phyloP scores from a whole-genome alignment of 2,329 filamentous ascomycete species.

The Macroventuria anomochaeta region DNA sequence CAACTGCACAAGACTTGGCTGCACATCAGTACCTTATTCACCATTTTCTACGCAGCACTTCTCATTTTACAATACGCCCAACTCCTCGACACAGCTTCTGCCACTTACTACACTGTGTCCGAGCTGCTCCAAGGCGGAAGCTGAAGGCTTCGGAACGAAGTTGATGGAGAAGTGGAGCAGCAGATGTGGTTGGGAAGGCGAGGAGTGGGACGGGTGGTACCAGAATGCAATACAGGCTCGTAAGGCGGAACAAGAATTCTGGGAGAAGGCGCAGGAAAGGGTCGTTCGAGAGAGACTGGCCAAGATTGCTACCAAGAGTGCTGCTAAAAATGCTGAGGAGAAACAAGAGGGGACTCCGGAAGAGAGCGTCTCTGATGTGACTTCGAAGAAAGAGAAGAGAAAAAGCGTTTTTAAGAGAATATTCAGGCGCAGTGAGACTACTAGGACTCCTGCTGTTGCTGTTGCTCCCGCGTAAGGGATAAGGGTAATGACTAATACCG shows the following conservation, averaged over 20 bases:
- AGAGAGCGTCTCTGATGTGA: background rate
- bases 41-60: constrained; percentile 34
- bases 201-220: constrained; percentile 38
- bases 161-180: constrained; percentile 31
- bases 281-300: constrained; percentile 29
- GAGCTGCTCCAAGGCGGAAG: constrained; percentile 32
- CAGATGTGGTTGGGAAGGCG: constrained; percentile 29
- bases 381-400: constrained; percentile 18
- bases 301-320: constrained; percentile 4
- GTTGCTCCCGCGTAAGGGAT: background rate
- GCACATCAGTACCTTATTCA: constrained; percentile 28
- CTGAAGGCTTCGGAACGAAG: constrained; percentile 29
- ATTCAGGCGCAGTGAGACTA: constrained; percentile 18
- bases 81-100: constrained; percentile 22
- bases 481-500: background rate
- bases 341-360: constrained; percentile 3
- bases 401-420: constrained; percentile 28
- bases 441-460: background rate
- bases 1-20: constrained; percentile 33
- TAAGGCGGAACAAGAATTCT: constrained; percentile 33
- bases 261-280: constrained; percentile 40
- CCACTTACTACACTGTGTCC: constrained; percentile 37
- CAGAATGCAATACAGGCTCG: constrained; percentile 26
- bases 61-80: constrained; percentile 31
- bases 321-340: constrained; percentile 3